phyloP scores from a whole-genome alignment of 257 asterid species.

The Ligustrum vulgare region DNA sequence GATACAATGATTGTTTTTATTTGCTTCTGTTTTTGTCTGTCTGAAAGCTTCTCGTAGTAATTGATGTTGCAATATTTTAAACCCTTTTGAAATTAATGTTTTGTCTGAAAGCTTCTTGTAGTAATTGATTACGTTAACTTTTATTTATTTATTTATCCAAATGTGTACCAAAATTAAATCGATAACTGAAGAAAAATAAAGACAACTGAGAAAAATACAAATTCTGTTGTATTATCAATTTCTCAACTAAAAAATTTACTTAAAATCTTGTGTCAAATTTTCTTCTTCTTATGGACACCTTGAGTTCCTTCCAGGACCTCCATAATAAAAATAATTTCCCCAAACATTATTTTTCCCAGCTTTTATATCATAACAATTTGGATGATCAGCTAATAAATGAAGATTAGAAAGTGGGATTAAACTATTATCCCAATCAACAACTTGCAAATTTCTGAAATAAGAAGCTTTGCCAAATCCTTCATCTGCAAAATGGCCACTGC shows the following conservation, averaged over 20 bases:
- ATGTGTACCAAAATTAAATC: neutral
- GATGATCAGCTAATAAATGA: constrained; percentile 89
- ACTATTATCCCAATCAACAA: constrained; percentile 90
- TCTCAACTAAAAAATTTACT: constrained; percentile 42
- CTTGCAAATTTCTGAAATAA: constrained; percentile 80
- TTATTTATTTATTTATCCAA: too few species aligned
- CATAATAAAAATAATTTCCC: constrained; percentile 92
- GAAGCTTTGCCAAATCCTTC: constrained; percentile 89
- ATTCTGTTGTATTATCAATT: constrained; percentile 16
- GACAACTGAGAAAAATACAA: constrained; percentile 15
- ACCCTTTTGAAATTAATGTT: constrained; percentile 5
- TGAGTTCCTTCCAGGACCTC: constrained; percentile 87
- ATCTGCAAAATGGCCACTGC: constrained; percentile 85
- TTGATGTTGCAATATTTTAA: constrained; percentile 20
- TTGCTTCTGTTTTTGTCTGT: constrained; percentile 24
- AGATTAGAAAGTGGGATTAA: constrained; percentile 68
- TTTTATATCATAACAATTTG: constrained; percentile 71
- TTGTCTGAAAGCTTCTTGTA: too few species aligned
- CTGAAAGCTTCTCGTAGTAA: constrained; percentile 26
- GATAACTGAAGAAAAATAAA: neutral
- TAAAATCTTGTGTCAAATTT: constrained; percentile 20
- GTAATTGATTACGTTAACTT: too few species aligned
- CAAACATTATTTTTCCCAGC: constrained; percentile 83
- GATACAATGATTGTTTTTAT: constrained; percentile 39
- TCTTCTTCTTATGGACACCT: constrained; percentile 49